Evolutionary conservation across 192 early-diverging fungal genomes (phyloP), one percentile per base, ranked within the genome.

Genomic region (Lobosporangium transversale): DNA sequence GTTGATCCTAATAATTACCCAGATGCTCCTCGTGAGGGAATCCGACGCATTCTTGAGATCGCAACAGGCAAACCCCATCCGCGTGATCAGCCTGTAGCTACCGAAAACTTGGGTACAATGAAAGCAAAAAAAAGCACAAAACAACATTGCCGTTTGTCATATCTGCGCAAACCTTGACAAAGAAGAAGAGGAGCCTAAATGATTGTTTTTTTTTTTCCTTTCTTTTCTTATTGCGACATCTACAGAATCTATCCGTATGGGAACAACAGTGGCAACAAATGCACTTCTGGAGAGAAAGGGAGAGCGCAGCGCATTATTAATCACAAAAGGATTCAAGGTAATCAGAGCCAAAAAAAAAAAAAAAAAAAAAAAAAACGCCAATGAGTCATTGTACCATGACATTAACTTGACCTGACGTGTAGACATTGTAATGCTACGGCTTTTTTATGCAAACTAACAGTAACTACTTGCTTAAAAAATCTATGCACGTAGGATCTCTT

Each of bases 261-360:
- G 95, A 55, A 98, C 97, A 0, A 98, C 97, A 0, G 97, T 98
- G 4, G 97, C 97, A 3, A 98, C 97, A 1, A 98, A 98, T 68
- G 94, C 96, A 8, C 79, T 93, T 4, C 78, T 93, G 66, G 92
- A 94, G 80, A 81, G 91, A 36, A 94, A 93, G 63, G 97, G 97
- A 4, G 96, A 96, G 84, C 88, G 82, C 20, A 91, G 89, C 68
- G 96, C 91, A 8, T 78, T 99, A 53, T 66, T 99, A 15, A 97
- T 94, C 50, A 97, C 95, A 0, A 91, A 89, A 67, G 97, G 97
- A 6, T 98, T 97, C 81, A 91, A 90, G 66, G 95, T 93, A 81
- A 7, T n/a, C 18, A 8, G 27, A 23, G 23, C 11, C 37, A 40
- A 7, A n/a, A n/a, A n/a, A n/a, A n/a, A n/a, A n/a, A n/a, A n/a